phyloP scores from a whole-genome alignment of 2,329 filamentous ascomycete genomes.

The Pyricularia grisea region DNA sequence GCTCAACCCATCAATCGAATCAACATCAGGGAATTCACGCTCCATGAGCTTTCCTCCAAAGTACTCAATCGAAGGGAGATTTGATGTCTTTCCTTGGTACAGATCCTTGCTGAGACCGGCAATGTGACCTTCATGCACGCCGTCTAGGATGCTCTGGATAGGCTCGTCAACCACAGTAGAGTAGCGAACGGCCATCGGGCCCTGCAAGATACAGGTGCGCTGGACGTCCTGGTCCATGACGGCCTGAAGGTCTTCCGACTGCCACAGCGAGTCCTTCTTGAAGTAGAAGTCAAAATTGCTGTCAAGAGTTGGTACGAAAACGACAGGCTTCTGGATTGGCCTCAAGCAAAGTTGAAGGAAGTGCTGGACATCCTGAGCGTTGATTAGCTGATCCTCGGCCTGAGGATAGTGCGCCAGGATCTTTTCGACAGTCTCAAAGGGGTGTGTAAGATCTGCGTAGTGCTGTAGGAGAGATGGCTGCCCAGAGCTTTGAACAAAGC shows the following conservation, averaged over 20 bases:
- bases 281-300: conserved; percentile 99
- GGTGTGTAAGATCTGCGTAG: conserved; percentile 78
- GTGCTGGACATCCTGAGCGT: conserved; percentile 95
- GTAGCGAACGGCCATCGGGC: conserved; percentile 85
- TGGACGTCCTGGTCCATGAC: conserved; percentile 95
- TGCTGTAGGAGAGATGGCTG: conserved; percentile 79
- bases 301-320: conserved; percentile 91
- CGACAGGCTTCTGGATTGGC: conserved; percentile 88
- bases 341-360: conserved; percentile 90
- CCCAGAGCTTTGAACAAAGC: conserved; percentile 67
- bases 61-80: conserved; percentile 84
- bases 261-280: conserved; percentile 99
- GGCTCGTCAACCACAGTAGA: conserved; percentile 87
- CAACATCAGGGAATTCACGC: conserved; percentile 61
- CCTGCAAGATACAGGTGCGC: conserved; percentile 91
- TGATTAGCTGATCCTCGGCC: conserved; percentile 84
- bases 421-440: conserved; percentile 67
- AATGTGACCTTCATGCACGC: conserved; percentile 85
- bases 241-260: conserved; percentile 93
- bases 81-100: conserved; percentile 63
- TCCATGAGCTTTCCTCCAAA: conserved; percentile 84
- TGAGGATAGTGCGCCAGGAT: conserved; percentile 80
- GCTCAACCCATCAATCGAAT: conserved; percentile 58
- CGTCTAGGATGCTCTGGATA: conserved; percentile 87
- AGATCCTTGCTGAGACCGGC: conserved; percentile 67